Evolutionary conservation across 805 yeast species (phyloP).

Genomic region (Lipomyces mesembrius): DNA sequence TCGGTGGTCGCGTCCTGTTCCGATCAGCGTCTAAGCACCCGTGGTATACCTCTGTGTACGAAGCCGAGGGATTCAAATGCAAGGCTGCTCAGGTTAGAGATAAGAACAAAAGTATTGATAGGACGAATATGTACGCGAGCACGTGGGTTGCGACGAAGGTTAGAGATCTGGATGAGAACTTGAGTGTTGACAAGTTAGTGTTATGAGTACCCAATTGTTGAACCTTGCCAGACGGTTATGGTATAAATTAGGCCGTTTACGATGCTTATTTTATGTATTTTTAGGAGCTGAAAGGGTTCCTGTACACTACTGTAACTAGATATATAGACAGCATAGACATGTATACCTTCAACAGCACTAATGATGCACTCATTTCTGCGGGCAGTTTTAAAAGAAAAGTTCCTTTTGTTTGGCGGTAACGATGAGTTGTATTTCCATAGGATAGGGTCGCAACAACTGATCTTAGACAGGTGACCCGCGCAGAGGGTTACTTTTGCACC

Average conservation of each 20-base stretch:
- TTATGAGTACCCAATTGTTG: not conserved
- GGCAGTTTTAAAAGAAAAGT: no score
- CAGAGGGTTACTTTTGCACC: no score
- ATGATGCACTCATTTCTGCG: no score
- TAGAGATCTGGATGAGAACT: slow-evolving; percentile 26
- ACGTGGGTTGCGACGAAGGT: slow-evolving; percentile 63
- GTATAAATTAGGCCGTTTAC: not conserved
- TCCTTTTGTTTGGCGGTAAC: no score
- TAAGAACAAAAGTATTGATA: slow-evolving; percentile 69
- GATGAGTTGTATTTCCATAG: no score
- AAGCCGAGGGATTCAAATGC: slow-evolving; percentile 68
- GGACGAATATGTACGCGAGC: slow-evolving; percentile 86
- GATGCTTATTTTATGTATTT: not conserved
- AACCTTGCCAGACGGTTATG: not conserved
- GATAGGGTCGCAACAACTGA: no score
- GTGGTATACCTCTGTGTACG: slow-evolving; percentile 76
- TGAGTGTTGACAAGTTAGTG: slow-evolving; percentile 17
- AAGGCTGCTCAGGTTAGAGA: slow-evolving; percentile 70
- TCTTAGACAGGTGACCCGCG: no score
- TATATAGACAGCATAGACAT: slow-evolving; percentile 1
- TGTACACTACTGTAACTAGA: slow-evolving; percentile 2
- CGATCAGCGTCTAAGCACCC: slow-evolving; percentile 76
- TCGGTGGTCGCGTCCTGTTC: slow-evolving; percentile 74
- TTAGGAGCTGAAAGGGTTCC: slow-evolving; percentile 1
- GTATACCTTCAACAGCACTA: not conserved